Conservation (phyloP, 2,329 filamentous ascomycete species). For the Penicillium sp. region DNA sequence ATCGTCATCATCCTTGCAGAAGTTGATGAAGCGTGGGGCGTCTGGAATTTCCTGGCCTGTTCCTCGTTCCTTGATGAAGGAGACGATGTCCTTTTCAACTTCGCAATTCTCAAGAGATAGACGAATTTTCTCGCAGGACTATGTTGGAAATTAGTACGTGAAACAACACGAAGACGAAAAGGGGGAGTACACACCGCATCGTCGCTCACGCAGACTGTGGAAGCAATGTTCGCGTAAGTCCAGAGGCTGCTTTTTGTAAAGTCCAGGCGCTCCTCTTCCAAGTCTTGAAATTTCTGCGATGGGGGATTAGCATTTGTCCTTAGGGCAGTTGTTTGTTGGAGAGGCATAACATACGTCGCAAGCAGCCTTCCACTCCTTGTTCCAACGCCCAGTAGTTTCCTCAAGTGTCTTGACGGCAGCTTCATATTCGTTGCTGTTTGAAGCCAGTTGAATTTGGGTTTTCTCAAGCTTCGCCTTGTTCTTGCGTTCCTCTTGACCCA, state of each 20-base stretch:
- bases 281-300: constrained; percentile 87
- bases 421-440: constrained; percentile 91
- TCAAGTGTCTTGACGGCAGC: constrained; percentile 88
- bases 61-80: constrained; percentile 84
- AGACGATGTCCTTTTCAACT: constrained; percentile 89
- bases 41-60: constrained; percentile 98
- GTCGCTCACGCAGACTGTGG: constrained; percentile 96
- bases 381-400: constrained; percentile 94
- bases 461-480: constrained; percentile 99
- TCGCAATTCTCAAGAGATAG: constrained; percentile 93
- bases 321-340: not conserved
- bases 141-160: constrained; percentile 22
- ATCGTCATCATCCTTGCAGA: constrained; percentile 83
- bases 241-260: constrained; percentile 97
- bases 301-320: constrained; percentile 25
- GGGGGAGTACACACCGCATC: constrained; percentile 62
- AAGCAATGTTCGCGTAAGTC: constrained; percentile 97
- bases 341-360: constrained; percentile 64
- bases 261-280: constrained; percentile 94
- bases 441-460: constrained; percentile 91
- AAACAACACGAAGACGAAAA: not conserved
- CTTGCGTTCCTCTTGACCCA: constrained; percentile 98
- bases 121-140: constrained; percentile 92
- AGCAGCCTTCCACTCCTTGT: constrained; percentile 95
- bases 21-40: constrained; percentile 97